Evolutionary conservation across 768 basidiomycete genomes (phyloP), one percentile per base, ranked within the genome.

Genomic region (Termitomyces sp.): DNA sequence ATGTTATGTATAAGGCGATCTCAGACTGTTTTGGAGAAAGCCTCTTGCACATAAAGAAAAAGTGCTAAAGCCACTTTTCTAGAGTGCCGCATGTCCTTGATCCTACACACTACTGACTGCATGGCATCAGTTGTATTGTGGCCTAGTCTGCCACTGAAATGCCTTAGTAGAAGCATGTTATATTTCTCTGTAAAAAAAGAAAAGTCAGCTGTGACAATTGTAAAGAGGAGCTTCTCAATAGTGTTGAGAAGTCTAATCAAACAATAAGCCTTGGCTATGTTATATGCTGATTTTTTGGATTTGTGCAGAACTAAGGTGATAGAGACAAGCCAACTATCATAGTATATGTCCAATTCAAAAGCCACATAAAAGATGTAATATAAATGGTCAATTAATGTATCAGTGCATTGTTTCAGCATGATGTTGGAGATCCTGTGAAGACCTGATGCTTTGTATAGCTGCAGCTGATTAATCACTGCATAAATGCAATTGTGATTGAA

Each of bases 31-130:
- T 72, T 78, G 0, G 75, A 78, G 61, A 79, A 81, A 5, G 78
- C 76, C 0, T 72, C 76, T 60, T 77, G 66, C 0, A 81, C 69
- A 58, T 81, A 76, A 1, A 79, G 68, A 64, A 75, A 79, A 0
- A 80, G 70, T 0, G 70, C 64, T 0, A 69, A 70, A 0, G 62
- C 74, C 0, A 79, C 77, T 20, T 75, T 68, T 0, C 59, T 36
- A 14, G 55, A 56, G 0, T 69, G 26, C 78, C 77, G 77, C 0
- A 73, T 72, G 9, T 74, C 70, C 45, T 76, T 69, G 20, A 79
- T 63, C 5, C 59, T 69, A 0, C 69, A 60, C 16, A 72, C 67
- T 2, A 76, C 36, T 1, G 69, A 46, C 48, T 71, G 64, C 5
- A 74, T 47, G 2, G 74, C 63, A 63, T 77, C 72, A 0, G 68